Conservation (phyloP, 2,329 filamentous ascomycete genomes). For the Verticillium alfalfae region DNA sequence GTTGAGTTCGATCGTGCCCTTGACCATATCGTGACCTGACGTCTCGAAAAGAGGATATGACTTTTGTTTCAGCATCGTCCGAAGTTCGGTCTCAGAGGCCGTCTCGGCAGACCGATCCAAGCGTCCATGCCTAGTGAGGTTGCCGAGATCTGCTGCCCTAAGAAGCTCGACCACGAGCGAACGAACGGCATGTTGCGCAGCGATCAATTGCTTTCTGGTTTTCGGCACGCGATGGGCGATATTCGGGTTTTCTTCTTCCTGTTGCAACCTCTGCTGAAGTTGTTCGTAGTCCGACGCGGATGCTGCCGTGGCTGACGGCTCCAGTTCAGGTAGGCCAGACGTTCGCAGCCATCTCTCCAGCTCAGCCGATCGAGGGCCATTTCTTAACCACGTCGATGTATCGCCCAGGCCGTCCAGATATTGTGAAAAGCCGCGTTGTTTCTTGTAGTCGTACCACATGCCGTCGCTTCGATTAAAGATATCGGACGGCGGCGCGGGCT, state of each 20-base stretch:
- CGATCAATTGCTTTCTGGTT: not conserved
- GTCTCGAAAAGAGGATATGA: not conserved
- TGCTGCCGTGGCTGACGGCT: not conserved
- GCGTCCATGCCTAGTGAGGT: not conserved
- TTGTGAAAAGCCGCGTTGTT: slow-evolving; percentile 2
- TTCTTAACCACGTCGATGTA: not conserved
- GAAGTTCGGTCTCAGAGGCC: slow-evolving; percentile 2
- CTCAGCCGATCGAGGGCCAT: not conserved
- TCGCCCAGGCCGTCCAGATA: slow-evolving; percentile 5
- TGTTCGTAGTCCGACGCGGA: slow-evolving; percentile 1
- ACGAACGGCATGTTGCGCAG: not conserved
- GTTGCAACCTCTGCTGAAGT: not conserved
- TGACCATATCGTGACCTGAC: not conserved
- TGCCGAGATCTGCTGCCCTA: not conserved
- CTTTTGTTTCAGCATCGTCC: not conserved
- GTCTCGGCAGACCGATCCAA: not conserved
- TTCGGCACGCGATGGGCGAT: not conserved
- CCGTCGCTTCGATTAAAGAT: slow-evolving; percentile 7
- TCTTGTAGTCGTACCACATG: not conserved
- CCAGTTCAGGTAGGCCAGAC: slow-evolving; percentile 1
- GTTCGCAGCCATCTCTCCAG: slow-evolving; percentile 2
- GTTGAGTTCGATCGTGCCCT: slow-evolving; percentile 5
- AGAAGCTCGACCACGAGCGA: not conserved
- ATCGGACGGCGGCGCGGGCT: slow-evolving; percentile 17
- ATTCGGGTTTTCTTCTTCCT: not conserved